Evolutionary conservation across 164 flowering plant species (phyloP), one percentile per base, ranked within the genome.

Genomic region (Vitis cinerea): DNA sequence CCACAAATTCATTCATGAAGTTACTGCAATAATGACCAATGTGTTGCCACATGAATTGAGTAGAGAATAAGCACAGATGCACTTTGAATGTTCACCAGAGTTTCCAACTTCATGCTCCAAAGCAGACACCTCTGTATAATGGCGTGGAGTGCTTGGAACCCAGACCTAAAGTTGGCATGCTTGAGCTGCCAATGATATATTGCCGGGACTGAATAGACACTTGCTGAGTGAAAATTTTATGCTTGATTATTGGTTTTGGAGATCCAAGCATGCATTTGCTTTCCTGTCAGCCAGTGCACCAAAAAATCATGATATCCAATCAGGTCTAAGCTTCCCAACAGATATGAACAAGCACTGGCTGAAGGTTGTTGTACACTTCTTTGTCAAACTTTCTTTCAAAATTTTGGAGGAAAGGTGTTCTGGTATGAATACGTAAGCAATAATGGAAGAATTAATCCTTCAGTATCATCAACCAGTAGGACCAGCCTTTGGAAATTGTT

Each of bases 241-340:
- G 66, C 76, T 82, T 78, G 76, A 67, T 54, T 70, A 77, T 67
- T 64, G 78, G 75, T 70, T 80, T 80, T 61, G 78, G 80, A 65
- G 78, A 75, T 77, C 79, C 83, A 76, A 88, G 82, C 59, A 79
- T 62, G 80, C 90, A 88, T 83, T 82, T 87, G 69, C 70, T 79
- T 74, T 64, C 96, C 96, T 90, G 91, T 75, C 69, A 84, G 68
- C 71, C 73, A 82, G 69, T 65, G 55, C 47, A 63, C 69, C 72
- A 64, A 68, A 72, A 74, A 69, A 78, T 79, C 50, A 77, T 49
- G 29, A 68, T 51, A 80, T 71, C 68, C 64, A 71, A 65, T 58
- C 50, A 73, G 66, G 74, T 65, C 58, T 64, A 65, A 14, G 31
- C 19, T 31, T 66, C 55, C 71, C 47, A 71, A 56, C 0, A 54